These are phyloP conservation scores for Fusarium compactum DNA, from an alignment of 2,329 filamentous ascomycete species.

Conservation along the genomic window DNA sequence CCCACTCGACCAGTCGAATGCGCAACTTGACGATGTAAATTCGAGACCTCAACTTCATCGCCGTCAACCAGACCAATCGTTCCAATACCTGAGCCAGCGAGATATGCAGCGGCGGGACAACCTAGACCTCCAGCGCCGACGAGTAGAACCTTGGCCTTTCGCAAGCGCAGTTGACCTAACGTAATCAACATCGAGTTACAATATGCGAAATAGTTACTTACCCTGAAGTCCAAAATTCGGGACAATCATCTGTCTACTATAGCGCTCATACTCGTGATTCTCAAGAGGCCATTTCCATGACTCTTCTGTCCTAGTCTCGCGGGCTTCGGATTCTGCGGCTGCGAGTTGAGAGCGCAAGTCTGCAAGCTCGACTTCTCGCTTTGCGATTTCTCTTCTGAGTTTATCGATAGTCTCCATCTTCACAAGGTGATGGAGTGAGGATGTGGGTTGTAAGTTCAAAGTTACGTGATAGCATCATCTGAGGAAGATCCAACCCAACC, in stretches of 20 bases:
- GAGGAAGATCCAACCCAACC: slow-evolving; percentile 1
- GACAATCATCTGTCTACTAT: slow-evolving; percentile 91
- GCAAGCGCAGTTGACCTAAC: slow-evolving; percentile 80
- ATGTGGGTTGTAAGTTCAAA: not conserved
- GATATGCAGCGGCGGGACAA: slow-evolving; percentile 91
- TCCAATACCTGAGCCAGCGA: slow-evolving; percentile 89
- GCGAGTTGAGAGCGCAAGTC: slow-evolving; percentile 60
- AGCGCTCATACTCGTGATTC: slow-evolving; percentile 82
- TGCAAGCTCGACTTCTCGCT: slow-evolving; percentile 62
- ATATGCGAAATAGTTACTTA: slow-evolving; percentile 43
- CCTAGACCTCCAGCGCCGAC: slow-evolving; percentile 91
- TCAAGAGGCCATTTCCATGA: slow-evolving; percentile 74
- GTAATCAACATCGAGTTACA: not conserved
- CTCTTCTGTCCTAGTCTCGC: slow-evolving; percentile 17
- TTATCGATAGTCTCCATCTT: slow-evolving; percentile 54
- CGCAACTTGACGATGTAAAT: slow-evolving; percentile 91
- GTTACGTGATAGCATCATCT: slow-evolving; percentile 8
- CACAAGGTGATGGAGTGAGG: not conserved
- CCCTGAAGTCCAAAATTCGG: slow-evolving; percentile 82
- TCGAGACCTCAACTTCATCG: slow-evolving; percentile 88
- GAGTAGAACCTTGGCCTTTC: slow-evolving; percentile 77
- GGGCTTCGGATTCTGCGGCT: slow-evolving; percentile 51
- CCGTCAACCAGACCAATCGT: slow-evolving; percentile 87
- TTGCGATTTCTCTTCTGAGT: slow-evolving; percentile 61
- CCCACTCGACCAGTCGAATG: slow-evolving; percentile 80